These are phyloP conservation scores for Naganishia albida DNA, from an alignment of 1,284 basidiomycete genomes.

Conservation along the genomic window DNA sequence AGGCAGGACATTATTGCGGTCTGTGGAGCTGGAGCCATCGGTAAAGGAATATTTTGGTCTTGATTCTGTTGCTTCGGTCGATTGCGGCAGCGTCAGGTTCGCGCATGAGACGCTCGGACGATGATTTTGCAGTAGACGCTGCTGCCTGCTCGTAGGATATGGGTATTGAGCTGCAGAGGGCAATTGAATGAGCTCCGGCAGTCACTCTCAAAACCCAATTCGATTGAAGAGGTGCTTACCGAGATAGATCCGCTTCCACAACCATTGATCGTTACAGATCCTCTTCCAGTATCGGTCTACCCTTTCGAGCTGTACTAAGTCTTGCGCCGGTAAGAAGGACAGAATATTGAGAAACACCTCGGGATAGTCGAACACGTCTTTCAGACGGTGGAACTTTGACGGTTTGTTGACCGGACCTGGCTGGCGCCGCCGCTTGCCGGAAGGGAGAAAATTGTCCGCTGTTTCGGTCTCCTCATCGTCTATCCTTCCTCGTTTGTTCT, in stretches of 20 bases:
- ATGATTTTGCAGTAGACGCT: background rate
- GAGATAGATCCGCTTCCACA: conserved; percentile 30
- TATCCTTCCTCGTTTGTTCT: too few relatives aligned
- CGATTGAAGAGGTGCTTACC: background rate
- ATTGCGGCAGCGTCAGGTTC: background rate
- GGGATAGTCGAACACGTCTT: conserved; percentile 46
- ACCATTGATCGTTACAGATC: conserved; percentile 44
- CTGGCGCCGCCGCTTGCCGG: background rate
- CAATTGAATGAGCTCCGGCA: background rate
- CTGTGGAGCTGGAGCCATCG: background rate
- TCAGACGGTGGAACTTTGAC: background rate
- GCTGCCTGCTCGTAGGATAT: conserved; percentile 21
- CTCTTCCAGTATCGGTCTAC: conserved; percentile 48
- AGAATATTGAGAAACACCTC: conserved; percentile 53
- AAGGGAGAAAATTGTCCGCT: background rate
- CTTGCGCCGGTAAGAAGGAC: conserved; percentile 43
- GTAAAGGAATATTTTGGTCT: background rate
- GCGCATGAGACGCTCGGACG: too few relatives aligned
- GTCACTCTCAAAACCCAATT: background rate
- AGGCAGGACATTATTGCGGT: background rate
- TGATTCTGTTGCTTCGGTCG: background rate
- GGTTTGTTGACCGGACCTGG: background rate
- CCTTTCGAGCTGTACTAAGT: conserved; percentile 46
- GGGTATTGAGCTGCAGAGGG: conserved; percentile 7
- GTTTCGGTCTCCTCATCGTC: too few relatives aligned